These are phyloP conservation scores for Monosporascus sp. DNA, from an alignment of 2,329 filamentous ascomycete species.

Conservation along the genomic window DNA sequence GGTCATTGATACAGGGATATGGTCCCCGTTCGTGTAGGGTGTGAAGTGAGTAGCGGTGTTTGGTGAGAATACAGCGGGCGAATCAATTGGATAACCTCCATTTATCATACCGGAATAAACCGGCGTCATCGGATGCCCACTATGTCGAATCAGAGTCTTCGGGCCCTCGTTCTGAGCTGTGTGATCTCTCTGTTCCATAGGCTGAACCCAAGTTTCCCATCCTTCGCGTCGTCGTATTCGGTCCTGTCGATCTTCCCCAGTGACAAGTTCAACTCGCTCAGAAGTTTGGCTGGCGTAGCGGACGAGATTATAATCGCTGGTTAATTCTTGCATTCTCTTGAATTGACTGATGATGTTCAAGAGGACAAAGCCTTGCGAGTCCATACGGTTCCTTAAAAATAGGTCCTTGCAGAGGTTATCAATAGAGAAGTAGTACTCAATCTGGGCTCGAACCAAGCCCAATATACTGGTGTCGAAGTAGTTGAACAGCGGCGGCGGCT, in stretches of 20 bases:
- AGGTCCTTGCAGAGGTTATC: slow-evolving; percentile 93
- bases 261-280: slow-evolving; percentile 65
- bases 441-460: slow-evolving; percentile 39
- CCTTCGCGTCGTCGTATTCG: slow-evolving; percentile 68
- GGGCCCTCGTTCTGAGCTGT: slow-evolving; percentile 70
- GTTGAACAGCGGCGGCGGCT: slow-evolving; percentile 54
- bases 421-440: slow-evolving; percentile 95
- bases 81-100: slow-evolving; percentile 18
- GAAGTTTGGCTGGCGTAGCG: slow-evolving; percentile 71
- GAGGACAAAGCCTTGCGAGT: slow-evolving; percentile 86
- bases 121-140: slow-evolving; percentile 19
- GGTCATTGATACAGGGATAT: slow-evolving; percentile 16
- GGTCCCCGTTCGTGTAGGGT: slow-evolving; percentile 26
- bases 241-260: slow-evolving; percentile 72
- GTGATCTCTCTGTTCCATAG: slow-evolving; percentile 64
- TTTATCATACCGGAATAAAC: slow-evolving; percentile 17
- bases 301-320: slow-evolving; percentile 66
- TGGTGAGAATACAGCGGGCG: slow-evolving; percentile 23
- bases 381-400: slow-evolving; percentile 86
- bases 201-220: slow-evolving; percentile 77
- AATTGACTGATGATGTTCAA: slow-evolving; percentile 78
- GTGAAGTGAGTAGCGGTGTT: slow-evolving; percentile 23
- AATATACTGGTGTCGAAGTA: slow-evolving; percentile 41
- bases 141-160: slow-evolving; percentile 28
- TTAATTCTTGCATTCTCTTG: slow-evolving; percentile 72